Evolutionary conservation across 352 stramenopile species (phyloP).

Genomic region (Pythium angustatum): DNA sequence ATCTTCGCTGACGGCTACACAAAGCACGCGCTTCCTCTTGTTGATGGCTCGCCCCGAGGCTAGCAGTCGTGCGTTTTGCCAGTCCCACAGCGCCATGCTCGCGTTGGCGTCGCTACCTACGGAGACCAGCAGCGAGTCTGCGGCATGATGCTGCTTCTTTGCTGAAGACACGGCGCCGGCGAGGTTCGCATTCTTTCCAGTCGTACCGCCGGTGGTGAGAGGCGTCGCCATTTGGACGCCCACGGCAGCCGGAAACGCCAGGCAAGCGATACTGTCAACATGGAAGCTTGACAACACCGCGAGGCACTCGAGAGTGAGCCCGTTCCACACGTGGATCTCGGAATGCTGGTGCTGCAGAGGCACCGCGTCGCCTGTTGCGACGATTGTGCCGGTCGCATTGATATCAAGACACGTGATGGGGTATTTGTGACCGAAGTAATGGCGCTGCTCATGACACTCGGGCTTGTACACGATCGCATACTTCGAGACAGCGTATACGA

Average conservation of each 20-base stretch:
- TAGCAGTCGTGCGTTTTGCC: constrained; percentile 58
- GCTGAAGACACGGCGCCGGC: constrained; percentile 42
- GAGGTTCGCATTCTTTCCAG: constrained; percentile 29
- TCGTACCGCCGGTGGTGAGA: constrained; percentile 37
- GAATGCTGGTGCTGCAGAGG: constrained; percentile 29
- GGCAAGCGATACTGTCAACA: constrained; percentile 44
- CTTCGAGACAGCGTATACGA: constrained; percentile 75
- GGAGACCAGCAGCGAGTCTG: constrained; percentile 57
- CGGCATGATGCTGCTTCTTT: constrained; percentile 65
- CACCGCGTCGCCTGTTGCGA: constrained; percentile 58
- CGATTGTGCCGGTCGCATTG: constrained; percentile 54
- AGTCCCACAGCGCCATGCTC: constrained; percentile 84
- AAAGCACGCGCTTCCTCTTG: constrained; percentile 45
- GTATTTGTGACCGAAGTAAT: constrained; percentile 64
- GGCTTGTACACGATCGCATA: constrained; percentile 76
- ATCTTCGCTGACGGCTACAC: constrained; percentile 69
- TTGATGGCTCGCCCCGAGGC: constrained; percentile 52
- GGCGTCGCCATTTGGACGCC: constrained; percentile 29
- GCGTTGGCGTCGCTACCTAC: constrained; percentile 59
- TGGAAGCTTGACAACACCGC: constrained; percentile 69
- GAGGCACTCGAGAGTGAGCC: constrained; percentile 63
- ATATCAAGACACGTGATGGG: constrained; percentile 66
- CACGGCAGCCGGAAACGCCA: constrained; percentile 57
- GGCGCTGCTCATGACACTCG: constrained; percentile 58
- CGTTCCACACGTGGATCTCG: constrained; percentile 78